These are phyloP conservation scores for Entomortierella parvispora DNA, from an alignment of 192 early-diverging fungal genomes.

Conservation along the genomic window DNA sequence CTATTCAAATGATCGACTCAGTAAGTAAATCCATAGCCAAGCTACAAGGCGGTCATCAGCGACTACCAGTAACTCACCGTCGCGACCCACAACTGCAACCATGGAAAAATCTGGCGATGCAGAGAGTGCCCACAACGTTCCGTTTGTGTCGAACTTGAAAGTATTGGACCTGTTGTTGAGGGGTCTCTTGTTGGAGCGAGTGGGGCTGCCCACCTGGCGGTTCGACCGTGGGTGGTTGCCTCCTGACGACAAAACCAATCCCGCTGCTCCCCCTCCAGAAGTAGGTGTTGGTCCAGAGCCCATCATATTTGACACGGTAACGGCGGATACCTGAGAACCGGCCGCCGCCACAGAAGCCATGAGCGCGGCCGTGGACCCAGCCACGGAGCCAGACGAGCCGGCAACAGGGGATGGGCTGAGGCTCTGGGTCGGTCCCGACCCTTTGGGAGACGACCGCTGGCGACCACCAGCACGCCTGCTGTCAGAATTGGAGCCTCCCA, in stretches of 20 bases:
- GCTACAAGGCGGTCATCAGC: too few species aligned
- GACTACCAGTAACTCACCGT: too few species aligned
- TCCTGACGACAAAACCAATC: not conserved
- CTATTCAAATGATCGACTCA: conserved; percentile 50
- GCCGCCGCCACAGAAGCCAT: not conserved
- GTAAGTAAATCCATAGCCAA: too few species aligned
- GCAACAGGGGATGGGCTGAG: not conserved
- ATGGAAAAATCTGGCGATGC: conserved; percentile 68
- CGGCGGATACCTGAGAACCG: not conserved
- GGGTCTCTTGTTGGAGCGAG: not conserved
- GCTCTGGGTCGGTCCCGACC: not conserved
- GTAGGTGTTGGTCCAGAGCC: not conserved
- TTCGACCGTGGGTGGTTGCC: too few species aligned
- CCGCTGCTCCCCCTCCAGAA: not conserved
- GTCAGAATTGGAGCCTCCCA: conserved; percentile 7
- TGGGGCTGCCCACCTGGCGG: too few species aligned
- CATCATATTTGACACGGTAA: not conserved
- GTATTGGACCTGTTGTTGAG: not conserved
- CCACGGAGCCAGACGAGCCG: not conserved
- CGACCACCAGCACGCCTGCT: conserved; percentile 9
- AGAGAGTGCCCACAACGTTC: conserved; percentile 64
- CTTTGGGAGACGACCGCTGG: conserved; percentile 34
- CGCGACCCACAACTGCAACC: conserved; percentile 75
- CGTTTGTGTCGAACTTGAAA: conserved; percentile 48
- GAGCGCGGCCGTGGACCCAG: not conserved